Conservation (phyloP, 768 basidiomycete genomes). For the Termitomyces sp. region DNA sequence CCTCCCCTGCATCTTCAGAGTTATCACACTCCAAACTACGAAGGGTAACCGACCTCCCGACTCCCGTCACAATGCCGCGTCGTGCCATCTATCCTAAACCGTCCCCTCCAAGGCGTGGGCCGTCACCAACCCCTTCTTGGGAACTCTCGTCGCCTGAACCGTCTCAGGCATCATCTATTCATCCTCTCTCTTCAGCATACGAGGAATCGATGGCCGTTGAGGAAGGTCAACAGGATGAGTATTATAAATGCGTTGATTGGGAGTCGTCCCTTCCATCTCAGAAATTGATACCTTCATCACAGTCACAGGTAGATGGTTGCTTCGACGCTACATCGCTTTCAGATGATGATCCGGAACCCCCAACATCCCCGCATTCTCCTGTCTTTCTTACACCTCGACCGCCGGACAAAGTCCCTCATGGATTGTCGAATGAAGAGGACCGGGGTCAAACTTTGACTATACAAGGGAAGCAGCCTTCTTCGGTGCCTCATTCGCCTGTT, state of each 20-base stretch:
- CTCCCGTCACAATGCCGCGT: slow-evolving; percentile 8
- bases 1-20: not conserved
- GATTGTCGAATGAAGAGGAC: not conserved
- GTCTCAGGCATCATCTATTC: not conserved
- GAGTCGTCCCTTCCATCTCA: slow-evolving; percentile 2
- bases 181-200: not conserved
- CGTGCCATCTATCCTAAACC: not conserved
- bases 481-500: not conserved
- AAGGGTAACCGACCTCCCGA: not conserved
- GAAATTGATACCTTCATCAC: slow-evolving; percentile 28
- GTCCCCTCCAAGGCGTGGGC: not conserved
- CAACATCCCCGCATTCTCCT: not conserved
- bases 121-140: not conserved
- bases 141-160: not conserved
- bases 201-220: not conserved
- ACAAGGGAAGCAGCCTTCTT: not conserved
- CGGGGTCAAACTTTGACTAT: not conserved
- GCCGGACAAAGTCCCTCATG: not conserved
- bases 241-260: not conserved
- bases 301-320: slow-evolving; percentile 21
- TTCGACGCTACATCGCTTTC: not conserved
- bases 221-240: not conserved
- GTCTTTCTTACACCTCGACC: not conserved
- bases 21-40: not conserved
- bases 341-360: not conserved